Conservation (phyloP, 2,329 filamentous ascomycete species). For the Daldinia eschscholtzii region DNA sequence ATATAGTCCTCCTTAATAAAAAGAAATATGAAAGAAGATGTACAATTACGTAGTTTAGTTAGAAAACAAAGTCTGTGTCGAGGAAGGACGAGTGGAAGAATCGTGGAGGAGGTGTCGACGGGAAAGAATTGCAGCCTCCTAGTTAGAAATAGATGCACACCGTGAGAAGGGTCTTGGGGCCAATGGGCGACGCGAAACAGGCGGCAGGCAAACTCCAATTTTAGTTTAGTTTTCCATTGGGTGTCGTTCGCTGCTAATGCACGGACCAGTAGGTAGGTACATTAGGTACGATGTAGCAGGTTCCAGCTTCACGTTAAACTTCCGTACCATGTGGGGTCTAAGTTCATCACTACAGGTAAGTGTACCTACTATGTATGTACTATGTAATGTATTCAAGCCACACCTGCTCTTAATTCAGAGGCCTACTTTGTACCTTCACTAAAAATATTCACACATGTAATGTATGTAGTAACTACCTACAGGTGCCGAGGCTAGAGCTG, state of each 20-base stretch:
- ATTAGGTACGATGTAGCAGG: no score
- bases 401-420: not conserved
- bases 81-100: not conserved
- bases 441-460: no score
- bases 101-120: conserved; percentile 29
- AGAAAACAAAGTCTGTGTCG: conserved; percentile 3
- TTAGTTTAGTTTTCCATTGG: conserved; percentile 10
- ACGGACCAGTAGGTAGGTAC: not conserved
- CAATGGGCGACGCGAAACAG: conserved; percentile 43
- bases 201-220: conserved; percentile 32
- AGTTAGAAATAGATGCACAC: conserved; percentile 8
- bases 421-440: no score
- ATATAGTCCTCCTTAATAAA: conserved; percentile 1
- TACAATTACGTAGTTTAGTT: not conserved
- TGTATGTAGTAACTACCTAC: conserved; percentile 12
- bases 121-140: conserved; percentile 46
- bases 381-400: not conserved
- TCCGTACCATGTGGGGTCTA: not conserved
- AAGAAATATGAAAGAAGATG: conserved; percentile 1
- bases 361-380: no score
- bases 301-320: no score
- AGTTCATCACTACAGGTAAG: not conserved
- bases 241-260: not conserved
- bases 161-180: conserved; percentile 35
- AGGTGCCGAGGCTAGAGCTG: conserved; percentile 28